phyloP scores from a whole-genome alignment of 2,329 filamentous ascomycete genomes.

The Colletotrichum sp. region DNA sequence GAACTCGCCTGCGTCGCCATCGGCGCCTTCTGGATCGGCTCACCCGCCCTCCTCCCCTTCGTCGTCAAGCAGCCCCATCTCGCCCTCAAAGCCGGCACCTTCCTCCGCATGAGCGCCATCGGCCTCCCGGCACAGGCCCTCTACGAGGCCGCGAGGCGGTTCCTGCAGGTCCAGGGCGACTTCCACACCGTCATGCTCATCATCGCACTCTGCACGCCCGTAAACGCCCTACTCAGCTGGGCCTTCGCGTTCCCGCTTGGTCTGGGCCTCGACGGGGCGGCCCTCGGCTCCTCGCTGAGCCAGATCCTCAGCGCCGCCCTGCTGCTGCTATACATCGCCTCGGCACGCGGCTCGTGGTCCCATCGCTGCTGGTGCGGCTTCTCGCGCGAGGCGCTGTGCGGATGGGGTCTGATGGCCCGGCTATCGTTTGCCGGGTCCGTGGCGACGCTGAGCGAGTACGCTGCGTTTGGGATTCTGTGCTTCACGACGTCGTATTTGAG shows the following conservation, averaged over 20 bases:
- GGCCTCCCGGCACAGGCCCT: conserved; percentile 57
- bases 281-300: conserved; percentile 52
- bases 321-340: conserved; percentile 49
- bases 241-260: conserved; percentile 45
- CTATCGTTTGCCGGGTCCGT: conserved; percentile 43
- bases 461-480: conserved; percentile 47
- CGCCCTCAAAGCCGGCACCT: conserved; percentile 53
- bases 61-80: conserved; percentile 55
- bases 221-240: conserved; percentile 55
- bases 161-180: conserved; percentile 59
- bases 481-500: conserved; percentile 49
- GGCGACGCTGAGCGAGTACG: conserved; percentile 48
- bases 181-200: conserved; percentile 54
- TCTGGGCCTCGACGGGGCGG: conserved; percentile 56
- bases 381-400: conserved; percentile 35
- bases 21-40: conserved; percentile 52
- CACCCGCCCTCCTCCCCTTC: conserved; percentile 47
- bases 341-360: conserved; percentile 43
- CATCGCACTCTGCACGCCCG: conserved; percentile 49
- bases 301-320: conserved; percentile 53
- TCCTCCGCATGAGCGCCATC: conserved; percentile 51
- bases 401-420: conserved; percentile 44
- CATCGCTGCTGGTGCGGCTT: conserved; percentile 50
- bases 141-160: conserved; percentile 60
- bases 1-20: conserved; percentile 52